These are phyloP conservation scores for Besnoitia besnoiti DNA, from an alignment of 169 alveolate species.

Conservation along the genomic window DNA sequence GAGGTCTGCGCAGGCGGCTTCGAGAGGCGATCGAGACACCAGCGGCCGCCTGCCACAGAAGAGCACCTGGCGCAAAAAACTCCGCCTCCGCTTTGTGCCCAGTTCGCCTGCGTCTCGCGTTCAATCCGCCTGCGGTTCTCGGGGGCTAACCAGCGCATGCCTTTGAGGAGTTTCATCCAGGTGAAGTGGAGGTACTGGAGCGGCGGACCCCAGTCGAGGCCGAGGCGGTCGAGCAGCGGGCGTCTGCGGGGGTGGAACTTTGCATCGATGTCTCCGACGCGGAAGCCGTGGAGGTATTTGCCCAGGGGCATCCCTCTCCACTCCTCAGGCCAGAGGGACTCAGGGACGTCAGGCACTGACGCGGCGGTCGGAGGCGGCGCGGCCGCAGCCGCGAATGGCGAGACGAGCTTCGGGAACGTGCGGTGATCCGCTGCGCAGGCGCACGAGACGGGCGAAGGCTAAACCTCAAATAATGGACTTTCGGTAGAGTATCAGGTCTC, in stretches of 20 bases:
- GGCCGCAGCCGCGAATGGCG: background rate
- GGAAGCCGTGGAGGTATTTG: conserved; percentile 66
- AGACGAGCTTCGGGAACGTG: background rate
- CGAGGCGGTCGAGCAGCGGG: conserved; percentile 73
- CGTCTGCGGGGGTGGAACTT: conserved; percentile 77
- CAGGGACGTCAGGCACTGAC: background rate
- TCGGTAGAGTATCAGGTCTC: too few species aligned
- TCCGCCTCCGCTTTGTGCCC: too few species aligned
- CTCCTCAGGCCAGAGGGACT: conserved; percentile 72
- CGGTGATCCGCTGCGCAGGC: background rate
- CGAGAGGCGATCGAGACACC: too few species aligned
- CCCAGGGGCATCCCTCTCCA: conserved; percentile 79
- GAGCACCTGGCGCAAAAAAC: too few species aligned
- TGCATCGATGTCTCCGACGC: conserved; percentile 79
- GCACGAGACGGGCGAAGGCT: too few species aligned
- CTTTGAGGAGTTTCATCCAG: conserved; percentile 75
- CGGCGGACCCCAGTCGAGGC: conserved; percentile 78
- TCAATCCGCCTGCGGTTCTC: too few species aligned
- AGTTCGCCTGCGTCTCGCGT: too few species aligned
- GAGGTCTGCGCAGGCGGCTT: too few species aligned
- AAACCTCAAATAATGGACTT: too few species aligned
- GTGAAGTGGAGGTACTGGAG: conserved; percentile 75
- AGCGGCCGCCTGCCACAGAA: too few species aligned
- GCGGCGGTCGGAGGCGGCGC: background rate
- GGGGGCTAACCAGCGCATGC: conserved; percentile 76